phyloP scores from a whole-genome alignment of 192 early-diverging fungal species.

The Rhizophlyctis rosea region DNA sequence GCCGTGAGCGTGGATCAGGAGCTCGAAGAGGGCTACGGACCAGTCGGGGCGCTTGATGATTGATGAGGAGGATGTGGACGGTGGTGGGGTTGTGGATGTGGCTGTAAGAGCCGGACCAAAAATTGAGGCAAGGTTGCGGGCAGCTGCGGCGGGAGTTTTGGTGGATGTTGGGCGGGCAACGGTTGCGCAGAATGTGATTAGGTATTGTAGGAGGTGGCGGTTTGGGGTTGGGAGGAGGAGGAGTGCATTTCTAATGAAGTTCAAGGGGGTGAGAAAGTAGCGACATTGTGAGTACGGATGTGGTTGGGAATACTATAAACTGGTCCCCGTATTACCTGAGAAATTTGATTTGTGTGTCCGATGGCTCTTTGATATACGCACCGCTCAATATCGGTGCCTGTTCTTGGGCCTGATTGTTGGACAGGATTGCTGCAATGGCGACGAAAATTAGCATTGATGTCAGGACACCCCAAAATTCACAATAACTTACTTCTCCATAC shows the following conservation, averaged over 20 bases:
- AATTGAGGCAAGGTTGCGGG: not conserved
- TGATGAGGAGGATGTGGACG: not conserved
- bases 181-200: not conserved
- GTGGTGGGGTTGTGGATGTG: not conserved
- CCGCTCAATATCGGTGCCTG: not conserved
- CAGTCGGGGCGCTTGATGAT: not conserved
- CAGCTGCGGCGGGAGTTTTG: not conserved
- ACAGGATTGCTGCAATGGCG: not conserved
- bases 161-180: not conserved
- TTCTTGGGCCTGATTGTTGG: not conserved
- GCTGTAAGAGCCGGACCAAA: not conserved
- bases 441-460: not conserved
- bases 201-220: not conserved
- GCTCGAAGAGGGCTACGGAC: not conserved
- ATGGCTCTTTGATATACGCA: not conserved
- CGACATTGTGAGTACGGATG: no score
- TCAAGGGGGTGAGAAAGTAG: not conserved
- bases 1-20: not conserved
- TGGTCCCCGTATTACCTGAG: not conserved
- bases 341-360: not conserved
- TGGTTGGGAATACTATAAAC: no score
- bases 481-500: not conserved
- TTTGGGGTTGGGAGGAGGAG: not conserved
- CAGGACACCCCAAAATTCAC: not conserved
- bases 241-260: not conserved